Base-by-base conservation (phyloP, 2,329 filamentous ascomycete genomes). In the Pezicula rhizophila region DNA sequence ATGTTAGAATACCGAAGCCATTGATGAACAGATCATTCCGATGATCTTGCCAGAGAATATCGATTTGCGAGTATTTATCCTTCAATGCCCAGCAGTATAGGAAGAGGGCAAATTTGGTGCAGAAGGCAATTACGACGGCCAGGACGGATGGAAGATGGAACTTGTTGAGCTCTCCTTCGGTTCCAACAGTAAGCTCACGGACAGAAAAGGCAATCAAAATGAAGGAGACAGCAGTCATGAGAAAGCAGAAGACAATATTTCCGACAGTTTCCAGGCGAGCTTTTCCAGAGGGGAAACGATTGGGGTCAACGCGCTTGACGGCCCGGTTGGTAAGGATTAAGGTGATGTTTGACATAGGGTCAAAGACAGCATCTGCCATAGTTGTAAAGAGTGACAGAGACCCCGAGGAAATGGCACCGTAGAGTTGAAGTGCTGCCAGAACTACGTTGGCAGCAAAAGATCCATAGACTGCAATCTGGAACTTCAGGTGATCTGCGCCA, bases 21-120 rank as follows among this genome's bases (percentile, higher is more conserved):
- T 97, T 99, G 77, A 99, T 89, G 60, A 96, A 76, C n/a, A 99
- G 75, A 64, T 99, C 93, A 64, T 99, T 99, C 53, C 93, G 85
- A 71, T 99, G 93, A 63, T 97, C 92, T 67, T 95, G 88, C 91
- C 90, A 96, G 12, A 97, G 74, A 64, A 96, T 96, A 49, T 87
- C 80, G 55, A 96, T 82, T 67, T 96, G 91, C 52, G 83, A 89
- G 73, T 97, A 96, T 61, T 89, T 87, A 71, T 96, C 85, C 57
- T 92, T 85, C 60, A 97, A 70, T 4, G 88, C 82, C 82, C 86
- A 97, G 71, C 93, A 97, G 73, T 96, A 97, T 23, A 95, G 60
- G 67, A 96, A 97, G 1, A 97, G 76, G 5, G 60, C 62, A 14
- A 97, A 72, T 66, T 99, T 97, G 18, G 91, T 96, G 26, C 66